Percentiles rank a stretch among this genome's conserved stretches.
These are phyloP conservation scores for Byssochlamys sp. DNA, from an alignment of 2,329 filamentous ascomycete genomes.

Conservation along the genomic window DNA sequence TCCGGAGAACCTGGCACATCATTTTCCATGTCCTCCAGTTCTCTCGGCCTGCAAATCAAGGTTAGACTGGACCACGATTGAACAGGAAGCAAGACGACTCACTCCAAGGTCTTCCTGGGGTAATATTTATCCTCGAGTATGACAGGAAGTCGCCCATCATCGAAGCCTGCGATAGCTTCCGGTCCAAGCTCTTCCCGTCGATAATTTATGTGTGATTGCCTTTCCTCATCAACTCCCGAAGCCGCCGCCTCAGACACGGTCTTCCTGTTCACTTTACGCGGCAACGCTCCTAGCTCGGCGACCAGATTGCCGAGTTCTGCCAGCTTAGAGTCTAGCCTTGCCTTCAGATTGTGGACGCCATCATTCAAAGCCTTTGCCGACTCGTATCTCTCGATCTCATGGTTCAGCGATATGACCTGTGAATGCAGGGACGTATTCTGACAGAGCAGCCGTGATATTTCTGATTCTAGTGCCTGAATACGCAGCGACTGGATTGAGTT, in stretches of 20 bases:
- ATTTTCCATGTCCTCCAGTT: conserved; percentile 23
- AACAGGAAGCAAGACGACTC: conserved; percentile 15
- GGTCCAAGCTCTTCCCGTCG: conserved; percentile 8
- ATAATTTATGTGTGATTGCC: conserved; percentile 4
- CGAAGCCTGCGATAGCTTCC: conserved; percentile 11
- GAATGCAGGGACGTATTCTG: conserved; percentile 54
- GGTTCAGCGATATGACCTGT: conserved; percentile 48
- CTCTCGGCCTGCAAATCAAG: conserved; percentile 21
- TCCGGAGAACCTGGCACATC: conserved; percentile 21
- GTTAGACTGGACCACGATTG: not conserved
- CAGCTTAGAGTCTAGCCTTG: conserved; percentile 47
- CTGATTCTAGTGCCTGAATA: conserved; percentile 54
- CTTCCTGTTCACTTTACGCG: conserved; percentile 19
- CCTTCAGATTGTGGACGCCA: conserved; percentile 44
- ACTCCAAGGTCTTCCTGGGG: conserved; percentile 48
- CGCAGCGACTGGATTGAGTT: conserved; percentile 57
- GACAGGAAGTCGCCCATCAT: conserved; percentile 42
- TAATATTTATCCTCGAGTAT: conserved; percentile 53
- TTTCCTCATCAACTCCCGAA: conserved; percentile 5
- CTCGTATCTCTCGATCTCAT: conserved; percentile 42
- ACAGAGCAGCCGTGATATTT: conserved; percentile 49
- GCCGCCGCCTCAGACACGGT: conserved; percentile 8
- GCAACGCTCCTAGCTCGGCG: conserved; percentile 43
- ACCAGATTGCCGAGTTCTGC: conserved; percentile 47
- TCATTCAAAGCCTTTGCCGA: conserved; percentile 36